These are phyloP conservation scores for Aspergillus nidulans DNA, from an alignment of 495 filamentous ascomycete genomes.

Conservation along the genomic window DNA sequence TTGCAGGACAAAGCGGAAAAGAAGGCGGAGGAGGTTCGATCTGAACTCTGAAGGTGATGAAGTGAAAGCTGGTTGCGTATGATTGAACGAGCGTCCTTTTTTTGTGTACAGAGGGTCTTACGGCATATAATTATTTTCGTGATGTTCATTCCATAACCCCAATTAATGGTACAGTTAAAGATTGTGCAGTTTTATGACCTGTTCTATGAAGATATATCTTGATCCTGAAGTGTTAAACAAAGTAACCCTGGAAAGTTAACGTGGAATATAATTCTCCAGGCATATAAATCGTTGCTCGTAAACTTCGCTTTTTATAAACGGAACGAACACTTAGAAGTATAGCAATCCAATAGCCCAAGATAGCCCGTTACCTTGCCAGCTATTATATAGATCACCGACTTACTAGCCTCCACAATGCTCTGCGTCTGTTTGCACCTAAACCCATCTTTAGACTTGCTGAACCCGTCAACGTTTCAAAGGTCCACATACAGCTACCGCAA, in stretches of 20 bases:
- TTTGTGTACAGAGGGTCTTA: not conserved
- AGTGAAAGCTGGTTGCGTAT: not conserved
- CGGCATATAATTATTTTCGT: too few relatives aligned
- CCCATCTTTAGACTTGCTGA: too few relatives aligned
- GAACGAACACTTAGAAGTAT: not conserved
- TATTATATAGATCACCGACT: too few relatives aligned
- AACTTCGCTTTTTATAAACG: not conserved
- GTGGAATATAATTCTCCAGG: not conserved
- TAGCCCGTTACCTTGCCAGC: too few relatives aligned
- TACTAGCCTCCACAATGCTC: too few relatives aligned
- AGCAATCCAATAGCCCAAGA: not conserved
- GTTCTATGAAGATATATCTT: not conserved
- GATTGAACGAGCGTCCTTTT: slow-evolving; percentile 2
- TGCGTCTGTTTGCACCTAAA: too few relatives aligned
- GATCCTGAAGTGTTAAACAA: not conserved
- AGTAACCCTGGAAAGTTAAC: not conserved
- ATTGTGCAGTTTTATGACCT: not conserved
- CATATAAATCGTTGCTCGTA: not conserved
- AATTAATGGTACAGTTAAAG: not conserved
- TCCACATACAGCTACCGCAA: not conserved
- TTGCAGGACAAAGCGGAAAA: slow-evolving; percentile 32
- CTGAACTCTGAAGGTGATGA: slow-evolving; percentile 21
- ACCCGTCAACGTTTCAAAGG: too few relatives aligned
- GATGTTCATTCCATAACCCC: not conserved
- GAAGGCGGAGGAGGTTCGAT: slow-evolving; percentile 24